Evolutionary conservation across 2,329 filamentous ascomycete genomes (phyloP).

Genomic region (Orbilia oligospora): DNA sequence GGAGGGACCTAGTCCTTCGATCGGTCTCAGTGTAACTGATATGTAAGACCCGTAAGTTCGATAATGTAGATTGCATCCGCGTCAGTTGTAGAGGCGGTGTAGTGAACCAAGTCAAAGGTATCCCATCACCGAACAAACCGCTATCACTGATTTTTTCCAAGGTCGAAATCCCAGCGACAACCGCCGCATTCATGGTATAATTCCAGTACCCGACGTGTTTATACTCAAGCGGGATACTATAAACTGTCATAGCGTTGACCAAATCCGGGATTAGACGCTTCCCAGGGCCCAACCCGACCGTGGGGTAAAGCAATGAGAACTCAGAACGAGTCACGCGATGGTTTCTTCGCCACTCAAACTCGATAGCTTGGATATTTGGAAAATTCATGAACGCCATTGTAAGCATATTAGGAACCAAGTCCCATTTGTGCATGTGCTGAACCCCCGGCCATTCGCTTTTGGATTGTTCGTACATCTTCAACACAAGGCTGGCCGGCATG

Average conservation of each 20-base stretch:
- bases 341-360: conserved; percentile 41
- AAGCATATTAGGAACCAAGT: conserved; percentile 44
- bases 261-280: conserved; percentile 26
- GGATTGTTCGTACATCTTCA: conserved; percentile 53
- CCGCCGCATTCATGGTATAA: conserved; percentile 32
- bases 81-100: conserved; percentile 23
- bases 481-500: conserved; percentile 43
- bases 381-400: conserved; percentile 35
- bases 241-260: conserved; percentile 34
- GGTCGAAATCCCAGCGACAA: conserved; percentile 18
- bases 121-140: conserved; percentile 33
- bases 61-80: conserved; percentile 23
- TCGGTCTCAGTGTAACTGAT: conserved; percentile 24
- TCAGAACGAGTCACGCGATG: conserved; percentile 42
- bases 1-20: conserved; percentile 13
- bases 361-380: conserved; percentile 42
- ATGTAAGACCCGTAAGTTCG: conserved; percentile 33
- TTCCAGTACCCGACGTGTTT: conserved; percentile 49
- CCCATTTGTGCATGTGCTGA: conserved; percentile 45
- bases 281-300: conserved; percentile 28
- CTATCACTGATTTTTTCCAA: conserved; percentile 45
- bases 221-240: conserved; percentile 42
- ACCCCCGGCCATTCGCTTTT: conserved; percentile 49
- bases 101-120: conserved; percentile 41
- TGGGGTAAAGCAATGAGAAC: conserved; percentile 29